Percentiles rank a stretch among this genome's conserved stretches.
phyloP scores from a whole-genome alignment of 176 grass and related monocot genomes.

The Tuctoria greenei region DNA sequence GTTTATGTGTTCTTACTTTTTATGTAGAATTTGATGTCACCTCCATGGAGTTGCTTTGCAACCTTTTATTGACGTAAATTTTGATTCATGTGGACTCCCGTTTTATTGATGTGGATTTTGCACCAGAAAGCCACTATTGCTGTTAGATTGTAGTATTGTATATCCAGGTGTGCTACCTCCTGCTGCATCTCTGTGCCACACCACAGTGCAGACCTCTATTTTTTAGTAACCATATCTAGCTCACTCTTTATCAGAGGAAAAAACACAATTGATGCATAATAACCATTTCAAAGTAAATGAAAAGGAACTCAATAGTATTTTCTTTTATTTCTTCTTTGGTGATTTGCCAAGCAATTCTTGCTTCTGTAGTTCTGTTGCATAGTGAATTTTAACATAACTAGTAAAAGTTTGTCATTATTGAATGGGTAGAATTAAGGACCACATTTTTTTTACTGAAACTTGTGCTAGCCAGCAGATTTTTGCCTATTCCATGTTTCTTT shows the following conservation, averaged over 20 bases:
- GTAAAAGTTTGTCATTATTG: neutral
- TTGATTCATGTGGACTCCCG: constrained; percentile 3
- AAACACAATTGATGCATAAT: neutral
- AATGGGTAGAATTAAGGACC: neutral
- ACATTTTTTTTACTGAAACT: constrained; percentile 2
- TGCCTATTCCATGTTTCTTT: neutral
- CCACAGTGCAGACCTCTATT: neutral
- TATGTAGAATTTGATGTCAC: neutral
- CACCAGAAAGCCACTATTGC: constrained; percentile 13
- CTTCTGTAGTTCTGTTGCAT: neutral
- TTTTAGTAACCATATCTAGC: neutral
- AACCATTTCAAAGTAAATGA: neutral
- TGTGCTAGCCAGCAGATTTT: neutral
- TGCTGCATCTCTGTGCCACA: neutral
- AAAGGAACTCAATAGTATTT: neutral
- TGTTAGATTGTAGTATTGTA: neutral
- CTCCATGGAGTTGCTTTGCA: constrained; percentile 2
- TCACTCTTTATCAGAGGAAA: neutral
- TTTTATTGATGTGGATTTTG: constrained; percentile 29
- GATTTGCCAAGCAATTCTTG: neutral
- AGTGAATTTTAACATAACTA: neutral
- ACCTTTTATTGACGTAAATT: constrained; percentile 5
- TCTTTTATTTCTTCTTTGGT: constrained; percentile 4
- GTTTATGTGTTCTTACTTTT: neutral
- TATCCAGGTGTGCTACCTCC: constrained; percentile 17